Evolutionary conservation across 2,329 filamentous ascomycete species (phyloP), one percentile per base, ranked within the genome.

Genomic region (Aspergillus texensis): DNA sequence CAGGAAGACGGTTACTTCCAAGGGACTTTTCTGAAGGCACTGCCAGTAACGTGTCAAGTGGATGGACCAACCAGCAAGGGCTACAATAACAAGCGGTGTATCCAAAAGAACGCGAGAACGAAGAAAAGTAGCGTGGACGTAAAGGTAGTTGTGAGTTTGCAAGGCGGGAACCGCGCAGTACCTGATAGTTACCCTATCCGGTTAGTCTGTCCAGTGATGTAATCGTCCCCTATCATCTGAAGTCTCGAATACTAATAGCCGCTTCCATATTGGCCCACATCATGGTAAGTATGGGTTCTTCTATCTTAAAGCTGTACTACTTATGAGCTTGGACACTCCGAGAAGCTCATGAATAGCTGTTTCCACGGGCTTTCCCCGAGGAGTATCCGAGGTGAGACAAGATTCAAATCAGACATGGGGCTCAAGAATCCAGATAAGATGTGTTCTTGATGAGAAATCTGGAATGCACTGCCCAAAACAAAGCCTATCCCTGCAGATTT

Each of bases 151-250:
- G 45, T 11, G 43, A 50, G 46, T 52, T 52, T 52, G 48, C 48
- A 52, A 8, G 2, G 48, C 54, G 41, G 56, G 46, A 48, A 52
- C 34, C n/a, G 57, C 9, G 55, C 48, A 57, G 55, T 62, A 57
- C 53, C 43, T 50, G 52, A 52, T 46, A 53, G 14, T 58, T 24
- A 16, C 57, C 48, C 32, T 46, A 58, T 58, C 45, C 30, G 57
- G 57, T 58, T 58, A 58, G 57, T 48, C 26, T 21, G 30, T 34
- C 28, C 16, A 26, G 57, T 58, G 57, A 58, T 58, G 45, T 58
- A 36, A 36, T 45, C 45, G 57, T 58, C 45, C 24, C 21, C 24
- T 48, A 28, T 9, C 43, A 24, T 45, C 45, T 48, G 24, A 28
- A 26, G 21, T 26, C n/a, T 24, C 10, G 24, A 26, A 26, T 16